Evolutionary conservation across 2,329 filamentous ascomycete genomes (phyloP), one percentile per base, ranked within the genome.

Genomic region (Stylonectria norvegica): DNA sequence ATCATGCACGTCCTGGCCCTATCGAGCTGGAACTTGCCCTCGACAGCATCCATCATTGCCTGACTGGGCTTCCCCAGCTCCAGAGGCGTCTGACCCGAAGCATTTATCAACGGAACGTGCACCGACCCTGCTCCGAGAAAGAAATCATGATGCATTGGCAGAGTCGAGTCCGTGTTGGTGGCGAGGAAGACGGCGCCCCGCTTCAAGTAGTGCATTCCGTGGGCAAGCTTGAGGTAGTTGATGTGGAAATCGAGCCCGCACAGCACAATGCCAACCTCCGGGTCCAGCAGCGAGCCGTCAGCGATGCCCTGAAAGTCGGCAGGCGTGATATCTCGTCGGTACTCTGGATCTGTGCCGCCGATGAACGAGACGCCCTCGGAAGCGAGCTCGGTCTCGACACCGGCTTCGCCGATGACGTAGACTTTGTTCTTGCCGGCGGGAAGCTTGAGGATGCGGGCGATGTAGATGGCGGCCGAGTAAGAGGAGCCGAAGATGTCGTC

Each of bases 21-120:
- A 63, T 97, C 83, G 38, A 98, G 85, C 52, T 86, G 76, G 65
- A 97, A 96, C 66, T 95, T 95, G 43, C 91, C 91, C 71, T 97
- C 91, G 42, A 98, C 86, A 3, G 93, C 89, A 64, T 97, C 91
- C 91, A 98, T 95, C 93, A 98, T 98, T 4, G 91, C 91, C 70
- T 95, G 89, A 62, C 89, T 95, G 3, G 93, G 93, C 70, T 98
- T 98, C 1, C 93, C 93, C 28, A 97, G 70, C 3, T 87, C 82
- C 20, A 89, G 67, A 1, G 93, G 91, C 56, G 85, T 74, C 61
- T 79, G 68, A 14, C 73, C 73, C 4, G 78, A 72, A 73, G 88
- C 88, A 62, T 85, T 85, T 38, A 84, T 73, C 44, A 98, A 68
- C 2, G 89, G 88, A 18, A 87, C 81, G 35, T 84, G 83, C 49